These are phyloP conservation scores for Ogataea ramenticola DNA, from an alignment of 805 yeast species.

Conservation along the genomic window DNA sequence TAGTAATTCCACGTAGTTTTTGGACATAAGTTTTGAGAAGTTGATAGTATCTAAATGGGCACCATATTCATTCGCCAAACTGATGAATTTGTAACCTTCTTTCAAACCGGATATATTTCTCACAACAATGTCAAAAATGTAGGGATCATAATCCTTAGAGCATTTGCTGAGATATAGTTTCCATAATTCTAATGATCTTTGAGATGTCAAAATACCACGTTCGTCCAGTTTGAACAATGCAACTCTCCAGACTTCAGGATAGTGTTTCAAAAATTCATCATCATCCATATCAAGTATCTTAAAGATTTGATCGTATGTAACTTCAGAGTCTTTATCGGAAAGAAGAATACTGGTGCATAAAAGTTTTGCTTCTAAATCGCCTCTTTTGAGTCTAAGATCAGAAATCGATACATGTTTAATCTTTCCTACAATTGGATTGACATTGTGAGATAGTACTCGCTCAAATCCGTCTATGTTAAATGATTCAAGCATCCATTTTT, in stretches of 20 bases:
- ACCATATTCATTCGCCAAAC: constrained; percentile 1
- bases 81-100: constrained; percentile 8
- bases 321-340: neutral
- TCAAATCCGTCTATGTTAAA: constrained; percentile 26
- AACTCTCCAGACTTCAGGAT: constrained; percentile 26
- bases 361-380: constrained; percentile 21
- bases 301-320: constrained; percentile 11
- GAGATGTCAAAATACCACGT: constrained; percentile 8
- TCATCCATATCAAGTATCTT: constrained; percentile 13
- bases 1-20: constrained; percentile 15
- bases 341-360: constrained; percentile 16
- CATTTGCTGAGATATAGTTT: constrained; percentile 8
- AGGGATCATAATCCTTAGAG: constrained; percentile 4
- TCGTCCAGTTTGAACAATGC: constrained; percentile 18
- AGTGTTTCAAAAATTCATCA: constrained; percentile 9
- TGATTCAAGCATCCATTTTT: constrained; percentile 24
- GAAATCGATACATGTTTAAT: neutral
- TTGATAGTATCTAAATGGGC: constrained; percentile 19
- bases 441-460: constrained; percentile 7
- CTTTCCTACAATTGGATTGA: neutral
- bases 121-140: constrained; percentile 17
- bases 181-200: constrained; percentile 10
- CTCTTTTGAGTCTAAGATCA: constrained; percentile 12
- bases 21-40: constrained; percentile 17
- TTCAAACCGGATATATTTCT: constrained; percentile 9